Percentiles rank a stretch among this genome's conserved stretches.
Evolutionary conservation across 768 basidiomycete genomes (phyloP).

Genomic region (Leccinum rimulosum): DNA sequence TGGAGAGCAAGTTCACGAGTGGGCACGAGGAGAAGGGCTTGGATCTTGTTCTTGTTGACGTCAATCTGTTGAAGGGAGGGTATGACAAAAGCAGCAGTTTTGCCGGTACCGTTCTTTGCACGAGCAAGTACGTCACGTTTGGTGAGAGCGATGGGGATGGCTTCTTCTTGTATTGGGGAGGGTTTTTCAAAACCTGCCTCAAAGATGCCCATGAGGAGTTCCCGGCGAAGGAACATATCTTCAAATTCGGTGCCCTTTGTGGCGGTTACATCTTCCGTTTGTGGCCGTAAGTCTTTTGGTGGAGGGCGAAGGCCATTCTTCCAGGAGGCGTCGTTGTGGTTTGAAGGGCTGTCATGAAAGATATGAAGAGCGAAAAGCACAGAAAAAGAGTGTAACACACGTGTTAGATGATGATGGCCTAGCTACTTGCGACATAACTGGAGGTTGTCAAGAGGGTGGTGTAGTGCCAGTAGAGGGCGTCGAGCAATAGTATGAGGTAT

Average conservation of each 20-base stretch:
- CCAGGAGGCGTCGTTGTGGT: constrained; percentile 48
- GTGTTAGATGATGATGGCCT: constrained; percentile 34
- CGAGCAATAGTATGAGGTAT: constrained; percentile 10
- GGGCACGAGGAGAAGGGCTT: constrained; percentile 94
- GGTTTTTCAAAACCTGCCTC: constrained; percentile 97
- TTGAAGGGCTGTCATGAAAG: constrained; percentile 23
- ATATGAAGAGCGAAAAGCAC: constrained; percentile 4
- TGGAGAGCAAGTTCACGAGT: constrained; percentile 98
- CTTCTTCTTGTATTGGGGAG: constrained; percentile 98
- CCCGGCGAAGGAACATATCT: constrained; percentile 87
- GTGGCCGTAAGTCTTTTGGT: constrained; percentile 89
- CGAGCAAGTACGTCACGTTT: constrained; percentile 93
- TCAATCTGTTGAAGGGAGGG: constrained; percentile 94
- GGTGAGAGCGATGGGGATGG: constrained; percentile 91
- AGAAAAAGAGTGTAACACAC: constrained; percentile 13
- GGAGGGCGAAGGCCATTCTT: constrained; percentile 77
- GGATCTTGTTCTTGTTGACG: constrained; percentile 79
- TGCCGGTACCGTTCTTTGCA: constrained; percentile 96
- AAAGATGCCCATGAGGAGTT: constrained; percentile 99
- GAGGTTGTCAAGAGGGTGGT: constrained; percentile 8
- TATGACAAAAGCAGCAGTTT: constrained; percentile 99
- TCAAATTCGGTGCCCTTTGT: constrained; percentile 96
- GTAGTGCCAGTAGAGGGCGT: constrained; percentile 14
- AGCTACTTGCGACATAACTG: constrained; percentile 32
- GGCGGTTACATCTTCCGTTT: constrained; percentile 95